Conservation (phyloP, 495 filamentous ascomycete species). For the Neurospora sp. region DNA sequence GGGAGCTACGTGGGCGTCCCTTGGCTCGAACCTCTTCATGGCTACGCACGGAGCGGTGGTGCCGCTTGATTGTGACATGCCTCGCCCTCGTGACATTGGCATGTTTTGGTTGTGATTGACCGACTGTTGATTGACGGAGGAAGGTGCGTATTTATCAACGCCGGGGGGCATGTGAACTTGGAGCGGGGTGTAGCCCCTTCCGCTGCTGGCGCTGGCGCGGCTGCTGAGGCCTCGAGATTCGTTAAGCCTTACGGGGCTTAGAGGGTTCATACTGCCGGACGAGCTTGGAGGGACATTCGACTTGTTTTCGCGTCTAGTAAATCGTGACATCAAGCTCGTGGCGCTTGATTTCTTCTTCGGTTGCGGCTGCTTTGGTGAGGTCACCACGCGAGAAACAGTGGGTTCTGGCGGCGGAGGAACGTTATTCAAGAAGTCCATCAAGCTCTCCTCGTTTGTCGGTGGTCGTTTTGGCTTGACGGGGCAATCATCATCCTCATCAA, state of each 20-base stretch:
- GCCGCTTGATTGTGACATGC: background rate
- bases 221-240: constrained; percentile 24
- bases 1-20: constrained; percentile 34
- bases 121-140: background rate
- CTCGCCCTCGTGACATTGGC: background rate
- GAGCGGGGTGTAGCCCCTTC: constrained; percentile 35
- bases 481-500: constrained; percentile 35
- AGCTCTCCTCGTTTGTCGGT: constrained; percentile 52
- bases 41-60: constrained; percentile 21
- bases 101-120: constrained; percentile 6
- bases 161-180: constrained; percentile 31
- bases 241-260: constrained; percentile 13
- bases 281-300: background rate
- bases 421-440: constrained; percentile 81
- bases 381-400: constrained; percentile 29
- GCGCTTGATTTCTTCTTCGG: constrained; percentile 52
- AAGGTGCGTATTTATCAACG: constrained; percentile 16
- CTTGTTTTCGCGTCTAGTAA: constrained; percentile 36
- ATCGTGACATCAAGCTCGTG: constrained; percentile 52
- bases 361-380: constrained; percentile 17
- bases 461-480: constrained; percentile 23
- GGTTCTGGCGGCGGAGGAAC: constrained; percentile 61
- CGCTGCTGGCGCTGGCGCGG: constrained; percentile 16
- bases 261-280: background rate
- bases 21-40: constrained; percentile 44